phyloP scores from a whole-genome alignment of 306 rosid species.

The Cyclanthera cordifolia region DNA sequence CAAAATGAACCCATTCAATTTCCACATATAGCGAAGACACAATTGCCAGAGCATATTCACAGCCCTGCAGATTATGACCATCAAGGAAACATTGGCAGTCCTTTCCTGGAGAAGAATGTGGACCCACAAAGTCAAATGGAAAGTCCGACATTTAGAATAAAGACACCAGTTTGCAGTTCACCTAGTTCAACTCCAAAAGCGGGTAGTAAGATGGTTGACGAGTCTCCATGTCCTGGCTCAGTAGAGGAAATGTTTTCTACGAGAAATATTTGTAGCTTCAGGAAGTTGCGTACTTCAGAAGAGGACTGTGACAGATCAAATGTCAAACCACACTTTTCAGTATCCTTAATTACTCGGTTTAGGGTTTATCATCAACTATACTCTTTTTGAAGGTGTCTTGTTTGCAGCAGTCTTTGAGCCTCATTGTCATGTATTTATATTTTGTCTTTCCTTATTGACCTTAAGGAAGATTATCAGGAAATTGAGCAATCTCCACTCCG shows the following conservation, averaged over 20 bases:
- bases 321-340: conserved; percentile 32
- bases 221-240: conserved; percentile 26
- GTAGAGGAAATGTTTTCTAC: conserved; percentile 28
- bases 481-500: conserved; percentile 23
- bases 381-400: neutral
- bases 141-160: conserved; percentile 52
- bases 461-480: conserved; percentile 42
- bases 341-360: conserved; percentile 41
- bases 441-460: conserved; percentile 47
- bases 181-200: conserved; percentile 39
- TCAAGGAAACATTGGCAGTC: conserved; percentile 26
- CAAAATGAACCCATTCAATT: conserved; percentile 23
- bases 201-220: conserved; percentile 17
- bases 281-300: conserved; percentile 27
- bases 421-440: conserved; percentile 19
- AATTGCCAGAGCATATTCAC: conserved; percentile 18
- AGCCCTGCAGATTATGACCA: conserved; percentile 30
- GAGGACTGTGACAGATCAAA: conserved; percentile 24
- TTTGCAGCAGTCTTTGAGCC: conserved; percentile 7
- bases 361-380: neutral
- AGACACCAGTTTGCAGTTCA: conserved; percentile 37
- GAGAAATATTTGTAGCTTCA: conserved; percentile 34
- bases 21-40: no score
- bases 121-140: conserved; percentile 33
- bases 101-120: conserved; percentile 24